Percentiles rank a stretch among this genome's conserved stretches.
These are phyloP conservation scores for Pyrenophora teres DNA, from an alignment of 2,329 filamentous ascomycete genomes.

Conservation along the genomic window DNA sequence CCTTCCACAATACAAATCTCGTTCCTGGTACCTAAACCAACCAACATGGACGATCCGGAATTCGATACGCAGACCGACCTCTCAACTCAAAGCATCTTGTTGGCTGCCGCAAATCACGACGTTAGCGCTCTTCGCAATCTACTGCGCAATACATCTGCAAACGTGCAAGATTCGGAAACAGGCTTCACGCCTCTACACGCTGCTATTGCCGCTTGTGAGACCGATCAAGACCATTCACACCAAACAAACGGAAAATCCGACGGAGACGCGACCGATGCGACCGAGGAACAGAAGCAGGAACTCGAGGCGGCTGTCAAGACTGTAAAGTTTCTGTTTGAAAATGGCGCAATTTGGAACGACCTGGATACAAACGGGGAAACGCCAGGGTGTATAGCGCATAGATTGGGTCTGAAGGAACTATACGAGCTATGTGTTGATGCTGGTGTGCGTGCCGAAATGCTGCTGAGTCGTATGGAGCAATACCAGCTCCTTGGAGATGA, in stretches of 20 bases:
- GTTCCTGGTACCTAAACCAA: neutral
- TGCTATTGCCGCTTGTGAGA: slow-evolving; percentile 70
- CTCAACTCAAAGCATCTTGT: slow-evolving; percentile 63
- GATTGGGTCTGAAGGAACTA: slow-evolving; percentile 69
- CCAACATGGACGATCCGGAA: slow-evolving; percentile 40
- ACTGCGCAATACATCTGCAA: slow-evolving; percentile 67
- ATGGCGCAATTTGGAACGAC: slow-evolving; percentile 97
- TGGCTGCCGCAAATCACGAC: slow-evolving; percentile 71
- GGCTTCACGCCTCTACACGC: slow-evolving; percentile 88
- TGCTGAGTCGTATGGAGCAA: slow-evolving; percentile 79
- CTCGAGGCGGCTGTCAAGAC: slow-evolving; percentile 66
- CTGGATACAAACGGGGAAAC: slow-evolving; percentile 86
- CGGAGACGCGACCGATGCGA: slow-evolving; percentile 26
- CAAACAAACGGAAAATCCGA: slow-evolving; percentile 36
- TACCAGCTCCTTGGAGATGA: slow-evolving; percentile 71
- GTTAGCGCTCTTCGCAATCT: slow-evolving; percentile 69
- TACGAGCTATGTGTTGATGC: slow-evolving; percentile 88
- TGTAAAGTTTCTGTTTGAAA: slow-evolving; percentile 76
- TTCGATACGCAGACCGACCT: slow-evolving; percentile 51
- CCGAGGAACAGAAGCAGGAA: slow-evolving; percentile 43
- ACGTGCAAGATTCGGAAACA: slow-evolving; percentile 81
- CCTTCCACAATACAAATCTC: neutral
- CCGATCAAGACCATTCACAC: slow-evolving; percentile 41
- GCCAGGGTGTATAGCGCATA: slow-evolving; percentile 80
- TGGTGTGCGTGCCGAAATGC: slow-evolving; percentile 85